Percentiles rank a stretch among this genome's conserved stretches.
Evolutionary conservation across 2,329 filamentous ascomycete genomes (phyloP).

Genomic region (Trichoderma guizhouense): DNA sequence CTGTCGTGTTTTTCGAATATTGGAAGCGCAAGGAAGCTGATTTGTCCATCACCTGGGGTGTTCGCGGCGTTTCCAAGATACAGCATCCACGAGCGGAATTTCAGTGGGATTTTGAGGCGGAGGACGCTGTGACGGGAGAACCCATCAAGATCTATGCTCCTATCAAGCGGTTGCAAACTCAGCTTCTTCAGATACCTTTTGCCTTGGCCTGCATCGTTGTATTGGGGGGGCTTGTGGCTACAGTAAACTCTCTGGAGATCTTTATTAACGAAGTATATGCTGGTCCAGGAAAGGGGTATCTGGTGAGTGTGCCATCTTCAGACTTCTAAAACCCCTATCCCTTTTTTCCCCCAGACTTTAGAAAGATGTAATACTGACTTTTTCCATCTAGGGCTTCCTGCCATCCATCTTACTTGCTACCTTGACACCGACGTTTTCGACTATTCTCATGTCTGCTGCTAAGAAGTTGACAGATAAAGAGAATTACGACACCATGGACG

Average conservation of each 20-base stretch:
- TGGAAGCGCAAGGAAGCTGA: slow-evolving; percentile 95
- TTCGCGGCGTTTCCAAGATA: slow-evolving; percentile 77
- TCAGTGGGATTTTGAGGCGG: slow-evolving; percentile 69
- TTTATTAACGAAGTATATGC: slow-evolving; percentile 94
- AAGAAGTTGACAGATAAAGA: slow-evolving; percentile 76
- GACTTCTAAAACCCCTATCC: not conserved
- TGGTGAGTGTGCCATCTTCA: slow-evolving; percentile 52
- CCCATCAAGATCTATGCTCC: slow-evolving; percentile 71
- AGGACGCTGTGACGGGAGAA: slow-evolving; percentile 81
- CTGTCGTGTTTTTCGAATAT: slow-evolving; percentile 85
- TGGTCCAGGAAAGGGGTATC: slow-evolving; percentile 78
- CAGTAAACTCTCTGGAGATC: slow-evolving; percentile 88
- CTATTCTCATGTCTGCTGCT: slow-evolving; percentile 72
- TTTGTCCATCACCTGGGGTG: slow-evolving; percentile 82
- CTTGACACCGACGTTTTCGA: slow-evolving; percentile 73
- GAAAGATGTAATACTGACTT: too few relatives aligned
- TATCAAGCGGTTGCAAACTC: slow-evolving; percentile 69
- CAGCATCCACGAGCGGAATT: slow-evolving; percentile 77
- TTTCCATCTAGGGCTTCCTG: too few relatives aligned
- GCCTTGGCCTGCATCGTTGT: slow-evolving; percentile 67
- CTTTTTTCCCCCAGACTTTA: too few relatives aligned
- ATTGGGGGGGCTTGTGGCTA: slow-evolving; percentile 77
- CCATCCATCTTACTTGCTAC: slow-evolving; percentile 85
- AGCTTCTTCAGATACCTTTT: slow-evolving; percentile 82
- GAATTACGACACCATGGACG: slow-evolving; percentile 85